A percentile compares a stretch with the other conserved stretches of the same genome.
phyloP scores from a whole-genome alignment of 2,329 filamentous ascomycete species.

The Trichoderma breve region DNA sequence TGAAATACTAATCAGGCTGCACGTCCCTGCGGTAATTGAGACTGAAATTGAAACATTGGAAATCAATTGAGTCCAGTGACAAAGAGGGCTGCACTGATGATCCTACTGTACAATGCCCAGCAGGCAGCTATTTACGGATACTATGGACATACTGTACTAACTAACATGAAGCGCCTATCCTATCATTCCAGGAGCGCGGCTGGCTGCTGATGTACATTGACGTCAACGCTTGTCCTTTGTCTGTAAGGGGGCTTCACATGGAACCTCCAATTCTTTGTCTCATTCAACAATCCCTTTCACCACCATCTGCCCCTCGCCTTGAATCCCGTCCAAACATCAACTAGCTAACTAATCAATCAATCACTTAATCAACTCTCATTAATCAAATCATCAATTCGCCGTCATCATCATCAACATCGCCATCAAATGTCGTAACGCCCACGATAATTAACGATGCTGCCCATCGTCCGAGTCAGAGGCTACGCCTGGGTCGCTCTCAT shows the following conservation, averaged over 20 bases:
- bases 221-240: neutral
- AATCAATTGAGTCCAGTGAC: neutral
- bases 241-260: neutral
- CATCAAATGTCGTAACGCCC: neutral
- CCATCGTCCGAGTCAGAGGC: slow-evolving; percentile 1
- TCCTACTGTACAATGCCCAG: neutral
- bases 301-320: neutral
- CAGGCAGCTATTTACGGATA: neutral
- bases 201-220: neutral
- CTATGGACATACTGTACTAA: neutral
- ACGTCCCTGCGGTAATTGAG: neutral
- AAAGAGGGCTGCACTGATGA: neutral
- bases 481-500: slow-evolving; percentile 16
- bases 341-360: neutral
- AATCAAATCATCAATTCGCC: neutral
- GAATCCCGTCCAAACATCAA: neutral
- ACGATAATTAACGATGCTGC: neutral
- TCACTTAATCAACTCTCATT: neutral
- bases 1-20: neutral
- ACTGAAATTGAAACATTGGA: neutral
- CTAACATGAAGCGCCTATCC: neutral
- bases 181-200: neutral
- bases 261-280: neutral
- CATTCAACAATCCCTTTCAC: neutral
- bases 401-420: neutral